Evolutionary conservation across 352 stramenopile genomes (phyloP).

Genomic region (Phytophthora colocasiae): DNA sequence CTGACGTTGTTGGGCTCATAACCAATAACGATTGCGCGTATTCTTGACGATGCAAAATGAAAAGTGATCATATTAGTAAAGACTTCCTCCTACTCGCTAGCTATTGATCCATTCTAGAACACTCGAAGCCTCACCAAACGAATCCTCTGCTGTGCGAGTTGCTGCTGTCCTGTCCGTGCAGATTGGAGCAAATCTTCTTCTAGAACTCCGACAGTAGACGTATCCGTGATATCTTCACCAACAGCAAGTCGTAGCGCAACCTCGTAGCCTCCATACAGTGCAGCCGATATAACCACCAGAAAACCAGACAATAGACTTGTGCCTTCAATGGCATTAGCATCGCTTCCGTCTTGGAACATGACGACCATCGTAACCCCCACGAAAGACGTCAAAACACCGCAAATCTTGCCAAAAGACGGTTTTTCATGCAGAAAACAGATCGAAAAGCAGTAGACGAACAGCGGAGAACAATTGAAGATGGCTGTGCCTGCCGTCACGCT

Average conservation of each 20-base stretch:
- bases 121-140: too few relatives aligned
- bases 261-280: slow-evolving; percentile 60
- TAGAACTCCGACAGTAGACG: too few relatives aligned
- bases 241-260: slow-evolving; percentile 50
- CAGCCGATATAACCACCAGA: slow-evolving; percentile 58
- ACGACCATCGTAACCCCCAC: slow-evolving; percentile 56
- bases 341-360: slow-evolving; percentile 46
- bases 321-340: slow-evolving; percentile 31
- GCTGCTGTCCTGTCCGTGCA: too few relatives aligned
- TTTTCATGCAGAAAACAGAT: slow-evolving; percentile 61
- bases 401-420: slow-evolving; percentile 47
- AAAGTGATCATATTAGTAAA: too few relatives aligned
- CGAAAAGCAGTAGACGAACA: slow-evolving; percentile 78
- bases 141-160: too few relatives aligned
- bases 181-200: too few relatives aligned
- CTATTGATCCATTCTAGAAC: too few relatives aligned
- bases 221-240: slow-evolving; percentile 51
- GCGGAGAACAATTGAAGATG: slow-evolving; percentile 66
- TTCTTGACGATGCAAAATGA: too few relatives aligned
- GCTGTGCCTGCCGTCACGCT: slow-evolving; percentile 54
- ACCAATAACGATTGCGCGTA: too few relatives aligned
- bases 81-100: too few relatives aligned
- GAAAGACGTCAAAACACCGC: slow-evolving; percentile 53
- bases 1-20: too few relatives aligned
- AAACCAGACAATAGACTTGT: slow-evolving; percentile 47